phyloP scores from a whole-genome alignment of 306 rosid species.

The Cyclanthera cordifolia region DNA sequence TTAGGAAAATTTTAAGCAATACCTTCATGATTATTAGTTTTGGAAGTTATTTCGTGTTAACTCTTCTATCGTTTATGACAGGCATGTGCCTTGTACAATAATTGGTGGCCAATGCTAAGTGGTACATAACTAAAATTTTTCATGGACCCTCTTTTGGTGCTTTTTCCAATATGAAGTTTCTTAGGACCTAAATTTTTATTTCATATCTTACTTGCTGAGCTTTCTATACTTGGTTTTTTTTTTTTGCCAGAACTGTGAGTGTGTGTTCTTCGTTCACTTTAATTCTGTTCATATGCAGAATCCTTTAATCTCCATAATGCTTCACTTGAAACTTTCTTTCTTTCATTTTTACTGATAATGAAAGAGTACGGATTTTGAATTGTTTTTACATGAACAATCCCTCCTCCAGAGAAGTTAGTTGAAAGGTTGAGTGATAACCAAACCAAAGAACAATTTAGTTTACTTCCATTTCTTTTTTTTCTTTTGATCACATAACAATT shows the following conservation, averaged over 20 bases:
- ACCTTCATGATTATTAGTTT: not conserved
- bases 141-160: not conserved
- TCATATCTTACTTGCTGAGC: not conserved
- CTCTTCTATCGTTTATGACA: conserved; percentile 27
- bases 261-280: not conserved
- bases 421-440: not conserved
- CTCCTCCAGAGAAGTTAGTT: not conserved
- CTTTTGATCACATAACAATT: not conserved
- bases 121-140: conserved; percentile 28
- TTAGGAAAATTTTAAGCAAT: not conserved
- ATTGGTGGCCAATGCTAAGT: conserved; percentile 99
- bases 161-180: not conserved
- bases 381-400: not conserved
- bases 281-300: not conserved
- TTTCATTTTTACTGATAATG: not conserved
- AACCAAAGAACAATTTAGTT: not conserved
- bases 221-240: not conserved
- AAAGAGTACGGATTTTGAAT: conserved; percentile 1
- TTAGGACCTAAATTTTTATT: not conserved
- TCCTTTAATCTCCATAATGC: not conserved
- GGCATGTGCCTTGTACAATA: conserved; percentile 89
- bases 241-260: not conserved
- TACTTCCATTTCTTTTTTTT: not conserved
- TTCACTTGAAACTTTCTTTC: not conserved
- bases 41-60: not conserved